Conservation (phyloP, 2,329 filamentous ascomycete genomes). For the Didymella arachidicola region DNA sequence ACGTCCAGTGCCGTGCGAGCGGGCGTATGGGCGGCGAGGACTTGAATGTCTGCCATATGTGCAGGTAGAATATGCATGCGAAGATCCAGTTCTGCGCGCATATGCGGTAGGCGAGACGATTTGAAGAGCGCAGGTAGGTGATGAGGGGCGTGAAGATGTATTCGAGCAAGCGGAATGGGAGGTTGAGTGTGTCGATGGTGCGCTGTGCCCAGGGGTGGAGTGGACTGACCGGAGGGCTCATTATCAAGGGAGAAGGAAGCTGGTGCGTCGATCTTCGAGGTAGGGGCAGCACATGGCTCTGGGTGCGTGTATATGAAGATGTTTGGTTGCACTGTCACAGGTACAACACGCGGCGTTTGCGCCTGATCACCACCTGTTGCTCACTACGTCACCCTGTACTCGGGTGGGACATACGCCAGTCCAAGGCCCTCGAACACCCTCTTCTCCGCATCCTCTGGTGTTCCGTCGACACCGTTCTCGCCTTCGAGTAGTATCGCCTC, state of each 20-base stretch:
- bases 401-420: slow-evolving; percentile 58
- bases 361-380: not conserved
- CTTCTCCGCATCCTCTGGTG: slow-evolving; percentile 76
- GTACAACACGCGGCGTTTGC: not conserved
- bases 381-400: slow-evolving; percentile 57
- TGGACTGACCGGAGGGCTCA: not conserved
- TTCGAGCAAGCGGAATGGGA: not conserved
- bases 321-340: too few relatives aligned
- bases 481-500: slow-evolving; percentile 75
- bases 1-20: not conserved
- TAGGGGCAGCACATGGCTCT: too few relatives aligned
- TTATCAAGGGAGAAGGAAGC: not conserved
- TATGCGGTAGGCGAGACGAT: not conserved
- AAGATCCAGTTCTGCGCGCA: not conserved
- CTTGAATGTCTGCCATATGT: not conserved
- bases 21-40: not conserved
- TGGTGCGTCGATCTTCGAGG: not conserved
- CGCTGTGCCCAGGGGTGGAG: not conserved
- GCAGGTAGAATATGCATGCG: not conserved
- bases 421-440: slow-evolving; percentile 79
- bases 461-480: slow-evolving; percentile 54
- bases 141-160: not conserved
- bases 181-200: not conserved
- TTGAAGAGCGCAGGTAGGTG: not conserved
- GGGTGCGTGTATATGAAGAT: not conserved